Evolutionary conservation across 192 early-diverging fungal genomes (phyloP).

Genomic region (Backusella psychrophila): DNA sequence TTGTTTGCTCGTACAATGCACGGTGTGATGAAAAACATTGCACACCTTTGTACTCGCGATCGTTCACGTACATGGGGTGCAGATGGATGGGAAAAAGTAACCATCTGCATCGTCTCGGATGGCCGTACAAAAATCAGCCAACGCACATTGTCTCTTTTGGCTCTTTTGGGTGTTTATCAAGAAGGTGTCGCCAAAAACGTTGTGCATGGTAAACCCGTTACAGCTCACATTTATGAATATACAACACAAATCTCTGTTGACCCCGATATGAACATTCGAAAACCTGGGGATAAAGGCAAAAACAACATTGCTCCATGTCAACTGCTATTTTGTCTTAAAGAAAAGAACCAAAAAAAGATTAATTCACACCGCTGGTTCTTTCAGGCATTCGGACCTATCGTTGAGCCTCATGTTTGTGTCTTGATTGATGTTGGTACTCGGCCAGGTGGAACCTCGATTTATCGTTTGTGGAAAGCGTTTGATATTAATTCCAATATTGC

Average conservation of each 20-base stretch:
- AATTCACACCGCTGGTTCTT: slow-evolving; percentile 79
- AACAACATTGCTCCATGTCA: slow-evolving; percentile 71
- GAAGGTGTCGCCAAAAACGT: slow-evolving; percentile 69
- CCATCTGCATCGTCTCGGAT: slow-evolving; percentile 78
- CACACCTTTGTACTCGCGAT: slow-evolving; percentile 61
- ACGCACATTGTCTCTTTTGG: slow-evolving; percentile 61
- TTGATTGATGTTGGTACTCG: slow-evolving; percentile 79
- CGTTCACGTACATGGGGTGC: slow-evolving; percentile 51
- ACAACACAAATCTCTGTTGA: slow-evolving; percentile 77
- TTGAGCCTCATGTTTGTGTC: slow-evolving; percentile 58
- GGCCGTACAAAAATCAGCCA: slow-evolving; percentile 70
- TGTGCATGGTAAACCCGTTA: slow-evolving; percentile 62
- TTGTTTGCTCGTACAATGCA: slow-evolving; percentile 77
- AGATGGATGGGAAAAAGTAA: slow-evolving; percentile 76
- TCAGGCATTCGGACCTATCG: slow-evolving; percentile 57
- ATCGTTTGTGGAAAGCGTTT: slow-evolving; percentile 79
- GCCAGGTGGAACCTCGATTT: slow-evolving; percentile 67
- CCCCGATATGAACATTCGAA: slow-evolving; percentile 67
- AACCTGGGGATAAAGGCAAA: slow-evolving; percentile 32
- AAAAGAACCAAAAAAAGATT: slow-evolving; percentile 91
- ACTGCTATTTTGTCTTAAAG: slow-evolving; percentile 87
- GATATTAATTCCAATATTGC: slow-evolving; percentile 68
- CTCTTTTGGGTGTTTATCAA: slow-evolving; percentile 79
- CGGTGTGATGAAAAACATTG: slow-evolving; percentile 77
- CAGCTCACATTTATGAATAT: slow-evolving; percentile 70